Evolutionary conservation across 306 rosid genomes (phyloP), one percentile per base, ranked within the genome.

Genomic region (Delonix regia): DNA sequence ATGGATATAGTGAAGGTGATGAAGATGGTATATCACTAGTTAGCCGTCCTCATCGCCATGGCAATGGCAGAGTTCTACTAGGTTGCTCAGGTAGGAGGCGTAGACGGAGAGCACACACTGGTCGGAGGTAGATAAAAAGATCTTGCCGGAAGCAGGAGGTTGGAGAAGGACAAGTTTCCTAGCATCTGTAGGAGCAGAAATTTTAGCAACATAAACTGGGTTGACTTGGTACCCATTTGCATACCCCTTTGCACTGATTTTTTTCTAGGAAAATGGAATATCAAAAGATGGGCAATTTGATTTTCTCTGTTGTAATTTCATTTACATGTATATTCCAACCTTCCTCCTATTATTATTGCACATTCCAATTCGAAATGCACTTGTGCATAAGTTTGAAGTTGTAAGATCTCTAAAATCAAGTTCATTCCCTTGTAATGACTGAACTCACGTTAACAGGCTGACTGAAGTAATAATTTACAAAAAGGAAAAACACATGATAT

Each of bases 61-160:
- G 91, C 13, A 77, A 92, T 76, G 93, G 92, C 41, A 59, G 93
- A 79, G 86, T 86, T 78, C 75, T 91, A 44, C 74, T 90, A 81
- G 92, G 87, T 38, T 96, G 96, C 12, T 90, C 99, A 0, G 88
- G 93, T 28, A 86, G 99, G 88, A 93, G 99, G 79, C 93, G 88
- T 1, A 89, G 92, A 63, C 89, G 86, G 47, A 89, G 99, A 81
- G 94, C 85, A 57, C 16, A 80, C 51, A 65, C 67, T 34, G 84
- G 81, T 56, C 7, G 77, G 42, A 39, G 82, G 33, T 84, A 74
- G 90, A 72, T 81, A 61, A 71, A 15, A 65, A 69, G 45, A 41
- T 64, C 53, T 25, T 55, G 66, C 19, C 33, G 78, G 84, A 45
- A 61, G 65, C 84, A 78, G 90, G 88, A 80, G 90, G 91, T 83